Evolutionary conservation across 2,329 filamentous ascomycete species (phyloP).

Genomic region (Fusarium coicis): DNA sequence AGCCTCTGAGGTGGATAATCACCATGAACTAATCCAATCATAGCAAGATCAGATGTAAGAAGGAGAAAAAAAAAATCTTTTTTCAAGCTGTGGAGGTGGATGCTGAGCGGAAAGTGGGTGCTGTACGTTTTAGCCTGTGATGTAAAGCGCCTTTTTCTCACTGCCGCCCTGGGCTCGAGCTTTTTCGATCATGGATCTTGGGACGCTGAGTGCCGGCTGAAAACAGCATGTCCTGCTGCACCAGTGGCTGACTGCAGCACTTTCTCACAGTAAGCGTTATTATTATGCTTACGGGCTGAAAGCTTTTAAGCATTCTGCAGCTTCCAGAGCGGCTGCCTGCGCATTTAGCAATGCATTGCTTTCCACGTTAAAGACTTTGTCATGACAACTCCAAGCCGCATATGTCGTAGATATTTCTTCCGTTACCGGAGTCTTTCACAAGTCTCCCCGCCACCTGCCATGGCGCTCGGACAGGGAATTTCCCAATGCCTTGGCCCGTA

Average conservation of each 20-base stretch:
- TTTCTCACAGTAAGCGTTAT: not conserved
- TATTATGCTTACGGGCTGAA: not conserved
- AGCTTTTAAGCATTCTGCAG: slow-evolving; percentile 5
- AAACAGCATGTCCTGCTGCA: not conserved
- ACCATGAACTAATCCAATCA: slow-evolving; percentile 18
- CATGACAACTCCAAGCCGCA: slow-evolving; percentile 32
- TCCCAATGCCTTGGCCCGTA: slow-evolving; percentile 4
- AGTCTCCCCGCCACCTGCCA: slow-evolving; percentile 21
- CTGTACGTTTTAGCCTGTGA: slow-evolving; percentile 19
- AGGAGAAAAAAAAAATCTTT: slow-evolving; percentile 40
- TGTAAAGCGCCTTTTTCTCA: slow-evolving; percentile 22
- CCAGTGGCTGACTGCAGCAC: not conserved
- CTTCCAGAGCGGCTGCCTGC: slow-evolving; percentile 12
- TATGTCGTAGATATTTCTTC: not conserved
- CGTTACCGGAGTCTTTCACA: slow-evolving; percentile 7
- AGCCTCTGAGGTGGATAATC: slow-evolving; percentile 1
- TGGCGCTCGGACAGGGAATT: not conserved
- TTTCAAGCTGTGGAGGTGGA: slow-evolving; percentile 28
- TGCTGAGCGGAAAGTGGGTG: slow-evolving; percentile 34
- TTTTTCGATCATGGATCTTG: slow-evolving; percentile 13
- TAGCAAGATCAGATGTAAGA: slow-evolving; percentile 10
- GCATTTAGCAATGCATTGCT: not conserved
- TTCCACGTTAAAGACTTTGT: slow-evolving; percentile 5
- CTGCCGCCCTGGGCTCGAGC: slow-evolving; percentile 26
- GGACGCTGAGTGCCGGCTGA: slow-evolving; percentile 9